Evolutionary conservation across 441 rosid species (phyloP).

Genomic region (Kokia cookei): DNA sequence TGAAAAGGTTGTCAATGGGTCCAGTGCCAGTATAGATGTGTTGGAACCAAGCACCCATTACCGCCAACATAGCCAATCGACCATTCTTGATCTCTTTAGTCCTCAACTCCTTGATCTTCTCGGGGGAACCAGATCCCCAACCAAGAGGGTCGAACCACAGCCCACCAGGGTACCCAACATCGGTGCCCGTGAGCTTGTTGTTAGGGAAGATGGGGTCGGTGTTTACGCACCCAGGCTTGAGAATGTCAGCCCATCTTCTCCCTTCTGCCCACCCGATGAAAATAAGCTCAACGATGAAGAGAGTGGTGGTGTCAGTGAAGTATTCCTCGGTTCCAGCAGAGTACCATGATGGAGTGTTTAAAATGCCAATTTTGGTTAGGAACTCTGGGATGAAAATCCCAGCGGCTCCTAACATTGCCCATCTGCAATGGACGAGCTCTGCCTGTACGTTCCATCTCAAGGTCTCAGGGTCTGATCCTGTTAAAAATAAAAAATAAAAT

Average conservation of each 20-base stretch:
- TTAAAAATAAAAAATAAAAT: neutral
- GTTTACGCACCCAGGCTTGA: slow-evolving; percentile 91
- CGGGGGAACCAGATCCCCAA: slow-evolving; percentile 83
- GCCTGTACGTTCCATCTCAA: slow-evolving; percentile 87
- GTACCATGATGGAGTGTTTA: slow-evolving; percentile 95
- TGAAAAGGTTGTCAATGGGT: slow-evolving; percentile 90
- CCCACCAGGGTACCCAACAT: slow-evolving; percentile 96
- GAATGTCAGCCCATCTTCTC: slow-evolving; percentile 89
- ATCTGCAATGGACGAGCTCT: slow-evolving; percentile 86
- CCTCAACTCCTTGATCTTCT: slow-evolving; percentile 76
- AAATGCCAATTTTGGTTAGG: slow-evolving; percentile 75
- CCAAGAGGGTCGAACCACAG: slow-evolving; percentile 97
- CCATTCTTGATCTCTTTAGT: slow-evolving; percentile 94
- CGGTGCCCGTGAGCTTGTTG: slow-evolving; percentile 92
- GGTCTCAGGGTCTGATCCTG: slow-evolving; percentile 90
- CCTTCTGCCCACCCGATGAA: slow-evolving; percentile 98
- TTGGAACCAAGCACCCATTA: slow-evolving; percentile 98
- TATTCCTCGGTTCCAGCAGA: slow-evolving; percentile 77
- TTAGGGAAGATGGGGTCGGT: slow-evolving; percentile 93
- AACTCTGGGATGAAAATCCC: slow-evolving; percentile 95
- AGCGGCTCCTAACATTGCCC: slow-evolving; percentile 97
- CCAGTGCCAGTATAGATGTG: slow-evolving; percentile 94
- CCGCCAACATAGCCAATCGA: slow-evolving; percentile 93
- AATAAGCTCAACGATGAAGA: slow-evolving; percentile 69
- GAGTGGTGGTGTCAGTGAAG: slow-evolving; percentile 93